These are phyloP conservation scores for Stephania cephalantha DNA, from an alignment of 164 flowering plant genomes.

Conservation along the genomic window DNA sequence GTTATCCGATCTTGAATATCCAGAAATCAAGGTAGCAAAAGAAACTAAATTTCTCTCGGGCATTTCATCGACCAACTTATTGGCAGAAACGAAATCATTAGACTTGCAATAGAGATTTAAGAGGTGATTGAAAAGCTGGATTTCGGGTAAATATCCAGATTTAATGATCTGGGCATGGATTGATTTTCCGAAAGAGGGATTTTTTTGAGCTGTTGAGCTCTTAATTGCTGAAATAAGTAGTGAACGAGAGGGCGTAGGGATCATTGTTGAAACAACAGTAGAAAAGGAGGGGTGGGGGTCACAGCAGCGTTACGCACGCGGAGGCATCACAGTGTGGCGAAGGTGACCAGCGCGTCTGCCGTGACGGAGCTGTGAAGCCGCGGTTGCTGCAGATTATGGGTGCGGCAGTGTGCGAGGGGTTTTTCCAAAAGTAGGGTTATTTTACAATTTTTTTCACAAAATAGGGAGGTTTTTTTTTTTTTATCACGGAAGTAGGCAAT, in stretches of 20 bases:
- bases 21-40: conserved; percentile 19
- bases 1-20: conserved; percentile 14
- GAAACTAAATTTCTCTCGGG: conserved; percentile 19
- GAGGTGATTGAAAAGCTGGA: conserved; percentile 19
- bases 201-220: conserved; percentile 13
- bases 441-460: too few species aligned
- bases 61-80: conserved; percentile 17
- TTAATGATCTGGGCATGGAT: conserved; percentile 17
- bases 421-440: too few species aligned
- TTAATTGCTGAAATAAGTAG: conserved; percentile 23
- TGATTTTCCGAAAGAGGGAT: conserved; percentile 8
- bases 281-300: too few species aligned
- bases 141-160: conserved; percentile 13
- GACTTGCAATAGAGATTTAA: conserved; percentile 12
- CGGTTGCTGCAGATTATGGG: too few species aligned
- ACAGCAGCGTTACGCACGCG: too few species aligned
- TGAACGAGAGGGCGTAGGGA: conserved; percentile 20
- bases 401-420: too few species aligned
- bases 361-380: too few species aligned
- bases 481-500: too few species aligned
- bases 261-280: neutral
- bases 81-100: conserved; percentile 12
- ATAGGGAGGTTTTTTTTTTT: too few species aligned
- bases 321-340: too few species aligned
- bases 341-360: too few species aligned